A percentile compares a stretch with the other conserved stretches of the same genome.
phyloP scores from a whole-genome alignment of 2,329 filamentous ascomycete genomes.

The Ophiostoma novo-ulmi region DNA sequence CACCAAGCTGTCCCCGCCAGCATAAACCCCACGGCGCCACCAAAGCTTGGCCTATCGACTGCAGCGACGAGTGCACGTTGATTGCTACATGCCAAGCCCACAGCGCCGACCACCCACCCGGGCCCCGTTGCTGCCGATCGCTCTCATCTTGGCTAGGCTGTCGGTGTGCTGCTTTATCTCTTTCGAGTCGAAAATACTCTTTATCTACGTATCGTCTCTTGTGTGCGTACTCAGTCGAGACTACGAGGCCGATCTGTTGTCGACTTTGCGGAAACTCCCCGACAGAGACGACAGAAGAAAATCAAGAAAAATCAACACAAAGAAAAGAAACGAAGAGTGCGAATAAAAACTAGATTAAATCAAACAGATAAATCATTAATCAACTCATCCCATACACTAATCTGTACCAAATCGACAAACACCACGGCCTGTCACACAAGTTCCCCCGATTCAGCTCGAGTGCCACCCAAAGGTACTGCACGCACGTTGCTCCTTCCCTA shows the following conservation, averaged over 20 bases:
- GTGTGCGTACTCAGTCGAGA: neutral
- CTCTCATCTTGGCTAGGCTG: neutral
- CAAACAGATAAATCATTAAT: neutral
- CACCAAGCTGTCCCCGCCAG: neutral
- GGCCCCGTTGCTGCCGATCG: neutral
- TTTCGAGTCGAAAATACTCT: neutral
- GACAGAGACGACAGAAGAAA: neutral
- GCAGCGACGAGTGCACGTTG: neutral
- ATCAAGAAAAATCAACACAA: neutral
- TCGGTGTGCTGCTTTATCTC: neutral
- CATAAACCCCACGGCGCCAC: neutral
- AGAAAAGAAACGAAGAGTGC: neutral
- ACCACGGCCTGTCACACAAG: neutral
- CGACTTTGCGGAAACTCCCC: neutral
- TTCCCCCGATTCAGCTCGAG: neutral
- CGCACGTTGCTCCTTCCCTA: neutral
- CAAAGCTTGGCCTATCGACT: neutral
- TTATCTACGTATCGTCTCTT: neutral
- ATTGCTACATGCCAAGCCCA: neutral
- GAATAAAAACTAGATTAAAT: neutral
- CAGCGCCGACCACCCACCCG: neutral
- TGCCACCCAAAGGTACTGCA: neutral
- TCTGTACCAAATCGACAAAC: neutral
- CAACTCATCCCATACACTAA: neutral
- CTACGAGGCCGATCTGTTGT: conserved; percentile 3